Conservation (phyloP, 2,329 filamentous ascomycete species). For the Aspergillus sp. region DNA sequence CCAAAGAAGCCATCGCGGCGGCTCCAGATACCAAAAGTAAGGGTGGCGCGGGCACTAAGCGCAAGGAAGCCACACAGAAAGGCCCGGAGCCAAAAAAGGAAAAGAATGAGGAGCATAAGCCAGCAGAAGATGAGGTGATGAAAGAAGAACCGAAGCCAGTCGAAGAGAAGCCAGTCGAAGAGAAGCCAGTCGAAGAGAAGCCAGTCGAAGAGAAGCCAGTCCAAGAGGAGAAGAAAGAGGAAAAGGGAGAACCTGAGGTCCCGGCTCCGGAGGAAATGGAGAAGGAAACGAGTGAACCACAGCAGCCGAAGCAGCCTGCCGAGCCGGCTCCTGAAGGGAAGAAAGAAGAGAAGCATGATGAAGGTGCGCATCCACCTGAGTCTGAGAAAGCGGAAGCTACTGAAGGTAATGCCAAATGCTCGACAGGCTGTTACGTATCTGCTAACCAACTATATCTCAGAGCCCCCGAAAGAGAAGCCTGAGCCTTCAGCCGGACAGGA, state of each 20-base stretch:
- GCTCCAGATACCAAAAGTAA: conserved; percentile 28
- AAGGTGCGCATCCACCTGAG: conserved; percentile 10
- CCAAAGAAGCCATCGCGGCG: conserved; percentile 39
- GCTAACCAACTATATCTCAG: neutral
- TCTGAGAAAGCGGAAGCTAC: conserved; percentile 9
- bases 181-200: conserved; percentile 1
- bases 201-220: conserved; percentile 1
- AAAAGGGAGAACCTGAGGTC: neutral
- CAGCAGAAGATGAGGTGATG: conserved; percentile 1
- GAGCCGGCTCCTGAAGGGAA: conserved; percentile 3
- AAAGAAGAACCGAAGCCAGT: conserved; percentile 1
- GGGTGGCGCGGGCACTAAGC: conserved; percentile 34
- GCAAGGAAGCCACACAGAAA: conserved; percentile 33
- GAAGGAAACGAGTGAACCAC: conserved; percentile 5
- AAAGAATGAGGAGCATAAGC: conserved; percentile 28
- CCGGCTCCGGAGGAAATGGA: conserved; percentile 8
- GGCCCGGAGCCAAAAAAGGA: conserved; percentile 36
- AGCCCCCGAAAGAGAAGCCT: conserved; percentile 10
- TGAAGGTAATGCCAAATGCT: neutral
- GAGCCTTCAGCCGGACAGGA: conserved; percentile 1
- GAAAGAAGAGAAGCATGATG: conserved; percentile 8
- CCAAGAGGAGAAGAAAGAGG: conserved; percentile 1
- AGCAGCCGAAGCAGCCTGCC: conserved; percentile 1
- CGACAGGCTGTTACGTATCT: neutral
- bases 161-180: conserved; percentile 1